Base-by-base conservation (phyloP, 805 yeast genomes). In the Zygosaccharomyces pseudorouxii region DNA sequence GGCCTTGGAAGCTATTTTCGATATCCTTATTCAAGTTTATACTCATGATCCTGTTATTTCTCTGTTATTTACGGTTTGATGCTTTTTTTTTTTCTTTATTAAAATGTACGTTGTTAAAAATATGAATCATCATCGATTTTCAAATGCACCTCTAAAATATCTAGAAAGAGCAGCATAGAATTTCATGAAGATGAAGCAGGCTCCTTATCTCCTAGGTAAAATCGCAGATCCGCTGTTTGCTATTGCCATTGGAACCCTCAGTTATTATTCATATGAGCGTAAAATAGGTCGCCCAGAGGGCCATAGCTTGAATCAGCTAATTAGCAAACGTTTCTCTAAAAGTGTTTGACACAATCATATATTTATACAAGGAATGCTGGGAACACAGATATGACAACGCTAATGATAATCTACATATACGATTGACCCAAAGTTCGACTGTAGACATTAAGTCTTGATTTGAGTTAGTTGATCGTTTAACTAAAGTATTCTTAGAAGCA, bases 141-240 rank as follows among this genome's bases (percentile, higher is more conserved):
- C 37, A 33, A 33, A n/a, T 28, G 20, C 36, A 27, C 27, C 44
- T n/a, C 33, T 22, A 22, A 22, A 18, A n/a, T 19, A 7, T 27
- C 22, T 29, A 9, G 35, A 6, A 20, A 19, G 12, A 10, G n/a
- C 27, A 42, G 30, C 16, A 14, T 27, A 14, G 12, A 12, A 19
- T 27, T 11, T 7, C 20, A 23, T 22, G 14, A 25, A 31, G 38
- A 39, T 38, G 38, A 30, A 29, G 22, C 55, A 52, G 22, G 55
- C 52, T 27, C 57, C 55, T 5, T 54, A 47, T 43, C 47, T 55
- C 8, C 42, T 51, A 16, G 58, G 58, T 9, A 47, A 84, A 58
- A 68, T 72, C 53, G 62, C 76, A 8, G 95, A 86, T 61, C 89
- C 92, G 4, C 23, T 82, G 2, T 76, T 83, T 53, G 90, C 85